Conservation (phyloP, 176 grass and related monocot genomes). For the Leersia perrieri region DNA sequence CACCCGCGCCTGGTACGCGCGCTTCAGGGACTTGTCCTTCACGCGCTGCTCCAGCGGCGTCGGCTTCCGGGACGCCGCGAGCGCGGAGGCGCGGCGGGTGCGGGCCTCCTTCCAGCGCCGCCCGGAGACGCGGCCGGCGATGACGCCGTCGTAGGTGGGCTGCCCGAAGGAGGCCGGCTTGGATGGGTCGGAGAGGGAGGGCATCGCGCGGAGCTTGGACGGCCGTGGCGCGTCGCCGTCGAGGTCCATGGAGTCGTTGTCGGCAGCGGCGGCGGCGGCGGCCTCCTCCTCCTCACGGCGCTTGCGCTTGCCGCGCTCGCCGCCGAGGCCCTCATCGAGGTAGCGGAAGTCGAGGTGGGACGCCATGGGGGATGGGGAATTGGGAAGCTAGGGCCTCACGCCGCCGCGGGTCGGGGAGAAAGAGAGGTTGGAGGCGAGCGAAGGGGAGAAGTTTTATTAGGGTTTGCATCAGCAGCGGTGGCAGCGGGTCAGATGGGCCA, state of each 20-base stretch:
- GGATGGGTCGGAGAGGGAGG: constrained; percentile 71
- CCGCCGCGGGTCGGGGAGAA: neutral
- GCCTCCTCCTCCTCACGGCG: constrained; percentile 35
- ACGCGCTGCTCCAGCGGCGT: constrained; percentile 67
- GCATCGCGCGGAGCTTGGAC: constrained; percentile 62
- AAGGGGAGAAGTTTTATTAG: constrained; percentile 47
- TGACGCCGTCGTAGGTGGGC: constrained; percentile 87
- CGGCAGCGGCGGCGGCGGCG: neutral
- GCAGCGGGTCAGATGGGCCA: constrained; percentile 1
- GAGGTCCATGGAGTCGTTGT: constrained; percentile 70
- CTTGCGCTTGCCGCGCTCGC: constrained; percentile 79
- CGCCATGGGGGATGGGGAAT: constrained; percentile 48
- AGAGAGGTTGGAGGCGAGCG: neutral
- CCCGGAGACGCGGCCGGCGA: constrained; percentile 75
- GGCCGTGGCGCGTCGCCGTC: constrained; percentile 47
- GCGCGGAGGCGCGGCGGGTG: constrained; percentile 62
- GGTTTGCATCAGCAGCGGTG: constrained; percentile 26
- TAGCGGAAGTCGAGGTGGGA: constrained; percentile 83
- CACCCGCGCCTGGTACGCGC: constrained; percentile 69
- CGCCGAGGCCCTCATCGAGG: constrained; percentile 92
- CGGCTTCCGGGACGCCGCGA: constrained; percentile 52
- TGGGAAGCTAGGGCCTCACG: constrained; percentile 5
- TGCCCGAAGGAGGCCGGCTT: constrained; percentile 72
- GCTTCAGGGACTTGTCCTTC: constrained; percentile 81
- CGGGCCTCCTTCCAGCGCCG: constrained; percentile 88